Percentiles rank a stretch among this genome's conserved stretches.
phyloP scores from a whole-genome alignment of 352 stramenopile genomes.

The Peronospora belbahrii region DNA sequence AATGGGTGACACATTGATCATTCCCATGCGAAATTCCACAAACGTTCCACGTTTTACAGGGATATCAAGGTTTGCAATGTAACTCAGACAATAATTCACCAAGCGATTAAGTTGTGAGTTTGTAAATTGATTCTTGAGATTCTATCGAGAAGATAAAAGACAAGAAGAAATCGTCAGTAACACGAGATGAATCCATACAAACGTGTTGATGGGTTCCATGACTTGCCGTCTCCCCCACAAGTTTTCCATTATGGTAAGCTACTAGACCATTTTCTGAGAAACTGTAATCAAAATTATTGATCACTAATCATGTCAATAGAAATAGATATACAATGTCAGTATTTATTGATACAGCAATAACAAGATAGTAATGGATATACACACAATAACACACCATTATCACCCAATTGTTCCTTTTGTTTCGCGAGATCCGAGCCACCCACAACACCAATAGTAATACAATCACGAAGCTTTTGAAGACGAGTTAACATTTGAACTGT shows the following conservation, averaged over 20 bases:
- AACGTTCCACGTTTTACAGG: constrained; percentile 98
- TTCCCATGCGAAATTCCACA: constrained; percentile 97
- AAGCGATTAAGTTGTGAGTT: constrained; percentile 97
- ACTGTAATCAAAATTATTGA: constrained; percentile 96
- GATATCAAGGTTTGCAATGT: constrained; percentile 91
- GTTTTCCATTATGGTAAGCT: constrained; percentile 92
- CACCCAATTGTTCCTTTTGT: constrained; percentile 98
- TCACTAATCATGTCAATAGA: constrained; percentile 46
- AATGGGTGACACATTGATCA: constrained; percentile 99
- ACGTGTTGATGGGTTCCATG: not conserved
- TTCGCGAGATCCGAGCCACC: constrained; percentile 97
- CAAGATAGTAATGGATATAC: not conserved
- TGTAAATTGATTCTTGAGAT: constrained; percentile 90
- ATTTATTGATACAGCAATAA: too few species aligned
- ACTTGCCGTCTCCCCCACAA: constrained; percentile 83
- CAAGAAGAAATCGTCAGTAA: not conserved
- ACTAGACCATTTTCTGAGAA: constrained; percentile 99
- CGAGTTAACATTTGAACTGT: constrained; percentile 91
- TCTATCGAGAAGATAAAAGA: constrained; percentile 36
- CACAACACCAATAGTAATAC: constrained; percentile 96
- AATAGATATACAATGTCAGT: not conserved
- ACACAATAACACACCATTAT: constrained; percentile 57
- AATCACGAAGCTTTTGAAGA: constrained; percentile 88
- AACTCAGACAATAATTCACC: constrained; percentile 95
- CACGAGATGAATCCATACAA: not conserved